Evolutionary conservation across 805 yeast genomes (phyloP).

Genomic region (Candida wancherniae): DNA sequence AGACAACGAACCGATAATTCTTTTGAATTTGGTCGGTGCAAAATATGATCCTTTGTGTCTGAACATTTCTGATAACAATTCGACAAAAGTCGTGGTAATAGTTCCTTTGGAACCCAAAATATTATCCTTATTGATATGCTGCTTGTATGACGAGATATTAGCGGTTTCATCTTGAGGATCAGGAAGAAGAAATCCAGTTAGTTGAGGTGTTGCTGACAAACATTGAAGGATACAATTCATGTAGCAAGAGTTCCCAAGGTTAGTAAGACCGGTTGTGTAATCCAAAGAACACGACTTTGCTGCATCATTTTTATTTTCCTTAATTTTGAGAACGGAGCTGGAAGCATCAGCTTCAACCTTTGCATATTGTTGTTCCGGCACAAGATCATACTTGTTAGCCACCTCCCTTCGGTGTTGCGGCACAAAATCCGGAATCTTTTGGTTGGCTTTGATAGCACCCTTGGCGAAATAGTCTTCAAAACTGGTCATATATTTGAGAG

Average conservation of each 20-base stretch:
- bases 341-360: background rate
- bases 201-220: constrained; percentile 63
- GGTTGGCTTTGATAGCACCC: too few relatives aligned
- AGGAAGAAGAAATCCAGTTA: constrained; percentile 55
- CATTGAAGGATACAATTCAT: constrained; percentile 92
- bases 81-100: constrained; percentile 64
- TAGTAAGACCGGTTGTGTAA: constrained; percentile 66
- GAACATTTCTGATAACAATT: constrained; percentile 51
- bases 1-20: constrained; percentile 62
- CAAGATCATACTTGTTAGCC: too few relatives aligned
- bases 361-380: background rate
- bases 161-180: constrained; percentile 1
- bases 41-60: constrained; percentile 43
- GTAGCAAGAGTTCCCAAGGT: constrained; percentile 88
- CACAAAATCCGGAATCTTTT: too few relatives aligned
- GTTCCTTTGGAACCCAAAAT: constrained; percentile 78
- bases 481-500: too few relatives aligned
- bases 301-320: background rate
- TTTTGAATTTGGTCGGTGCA: constrained; percentile 62
- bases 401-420: too few relatives aligned
- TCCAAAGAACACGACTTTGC: constrained; percentile 1
- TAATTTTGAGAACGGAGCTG: background rate
- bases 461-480: too few relatives aligned
- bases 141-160: constrained; percentile 47
- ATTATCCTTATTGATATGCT: constrained; percentile 68